Conservation (phyloP, 1,284 basidiomycete genomes). For the Ceratobasidium sp. region DNA sequence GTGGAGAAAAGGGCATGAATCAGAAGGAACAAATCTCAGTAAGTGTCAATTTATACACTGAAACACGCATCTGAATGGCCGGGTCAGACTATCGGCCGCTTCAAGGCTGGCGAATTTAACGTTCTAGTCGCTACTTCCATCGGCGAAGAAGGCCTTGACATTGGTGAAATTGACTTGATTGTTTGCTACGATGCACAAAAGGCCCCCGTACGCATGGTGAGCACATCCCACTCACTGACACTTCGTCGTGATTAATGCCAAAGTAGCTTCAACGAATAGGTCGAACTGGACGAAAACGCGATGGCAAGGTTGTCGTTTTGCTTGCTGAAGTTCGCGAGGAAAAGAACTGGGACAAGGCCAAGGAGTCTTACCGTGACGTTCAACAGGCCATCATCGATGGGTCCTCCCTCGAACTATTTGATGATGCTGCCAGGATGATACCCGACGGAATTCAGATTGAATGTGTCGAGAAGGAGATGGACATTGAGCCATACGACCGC, state of each 20-base stretch:
- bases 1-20: conserved; percentile 84
- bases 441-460: conserved; percentile 79
- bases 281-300: conserved; percentile 91
- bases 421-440: conserved; percentile 86
- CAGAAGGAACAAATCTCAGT: conserved; percentile 94
- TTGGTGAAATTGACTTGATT: conserved; percentile 98
- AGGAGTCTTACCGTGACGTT: conserved; percentile 86
- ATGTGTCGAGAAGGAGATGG: conserved; percentile 82
- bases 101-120: conserved; percentile 88
- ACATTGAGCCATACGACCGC: conserved; percentile 72
- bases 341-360: conserved; percentile 88
- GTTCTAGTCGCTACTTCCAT: conserved; percentile 96
- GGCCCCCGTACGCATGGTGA: conserved; percentile 93
- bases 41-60: conserved; percentile 40
- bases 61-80: background rate
- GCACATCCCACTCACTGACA: conserved; percentile 43
- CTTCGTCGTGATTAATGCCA: conserved; percentile 27
- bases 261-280: conserved; percentile 92
- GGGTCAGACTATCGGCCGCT: conserved; percentile 76
- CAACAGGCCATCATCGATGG: conserved; percentile 89
- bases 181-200: conserved; percentile 97
- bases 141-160: conserved; percentile 99
- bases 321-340: conserved; percentile 93
- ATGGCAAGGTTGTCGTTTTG: conserved; percentile 91
- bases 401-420: conserved; percentile 87